Evolutionary conservation across 768 basidiomycete species (phyloP).

Genomic region (Tulasnella sp.): DNA sequence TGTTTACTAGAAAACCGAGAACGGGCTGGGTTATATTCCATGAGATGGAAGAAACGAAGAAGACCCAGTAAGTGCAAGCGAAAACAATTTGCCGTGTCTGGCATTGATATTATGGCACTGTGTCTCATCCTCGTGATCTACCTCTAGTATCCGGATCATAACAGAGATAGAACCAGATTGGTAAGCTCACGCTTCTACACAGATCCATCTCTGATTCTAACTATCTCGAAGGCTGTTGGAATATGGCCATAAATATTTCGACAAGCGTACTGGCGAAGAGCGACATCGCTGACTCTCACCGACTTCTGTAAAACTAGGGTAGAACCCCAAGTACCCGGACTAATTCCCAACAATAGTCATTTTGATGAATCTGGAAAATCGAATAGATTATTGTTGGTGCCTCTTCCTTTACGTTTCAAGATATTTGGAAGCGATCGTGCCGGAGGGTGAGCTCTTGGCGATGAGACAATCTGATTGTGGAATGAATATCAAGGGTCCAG

Average conservation of each 20-base stretch:
- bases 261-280: constrained; percentile 20
- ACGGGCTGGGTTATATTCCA: constrained; percentile 92
- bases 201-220: constrained; percentile 14
- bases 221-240: constrained; percentile 32
- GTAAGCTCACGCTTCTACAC: constrained; percentile 29
- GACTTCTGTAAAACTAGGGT: too few species aligned
- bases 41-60: constrained; percentile 94
- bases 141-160: constrained; percentile 66
- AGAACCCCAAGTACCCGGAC: too few species aligned
- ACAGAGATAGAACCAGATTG: constrained; percentile 95
- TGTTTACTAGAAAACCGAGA: constrained; percentile 84
- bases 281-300: too few species aligned
- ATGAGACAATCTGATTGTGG: too few species aligned
- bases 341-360: too few species aligned
- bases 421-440: too few species aligned
- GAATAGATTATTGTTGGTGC: too few species aligned
- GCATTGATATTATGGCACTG: neutral
- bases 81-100: too few species aligned
- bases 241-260: constrained; percentile 37
- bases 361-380: too few species aligned
- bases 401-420: too few species aligned
- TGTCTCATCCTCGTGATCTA: constrained; percentile 16
- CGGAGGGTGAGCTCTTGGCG: too few species aligned
- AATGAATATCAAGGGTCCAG: too few species aligned
- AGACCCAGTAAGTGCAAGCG: constrained; percentile 72